These are phyloP conservation scores for Priceomyces carsonii DNA, from an alignment of 805 yeast genomes.

Conservation along the genomic window DNA sequence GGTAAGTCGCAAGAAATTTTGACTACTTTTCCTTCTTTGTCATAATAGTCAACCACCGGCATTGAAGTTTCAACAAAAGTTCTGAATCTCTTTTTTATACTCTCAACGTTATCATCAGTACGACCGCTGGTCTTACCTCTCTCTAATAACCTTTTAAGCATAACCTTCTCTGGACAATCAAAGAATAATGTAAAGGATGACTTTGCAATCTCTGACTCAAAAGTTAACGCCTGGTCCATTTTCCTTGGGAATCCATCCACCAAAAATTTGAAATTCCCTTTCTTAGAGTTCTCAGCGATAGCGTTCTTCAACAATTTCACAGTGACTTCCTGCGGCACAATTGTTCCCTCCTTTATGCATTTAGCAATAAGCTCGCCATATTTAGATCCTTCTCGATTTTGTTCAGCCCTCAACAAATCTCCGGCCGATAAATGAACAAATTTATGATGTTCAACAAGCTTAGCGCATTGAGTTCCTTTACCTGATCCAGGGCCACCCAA, in stretches of 20 bases:
- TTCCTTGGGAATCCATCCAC: slow-evolving; percentile 97
- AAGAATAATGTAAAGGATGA: slow-evolving; percentile 73
- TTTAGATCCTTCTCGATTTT: slow-evolving; percentile 74
- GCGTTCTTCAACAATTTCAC: slow-evolving; percentile 81
- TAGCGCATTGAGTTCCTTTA: slow-evolving; percentile 94
- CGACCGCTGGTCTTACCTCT: slow-evolving; percentile 96
- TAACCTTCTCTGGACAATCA: slow-evolving; percentile 79
- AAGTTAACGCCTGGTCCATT: slow-evolving; percentile 97
- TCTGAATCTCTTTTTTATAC: slow-evolving; percentile 84
- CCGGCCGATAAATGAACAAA: slow-evolving; percentile 96
- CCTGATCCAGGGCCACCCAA: slow-evolving; percentile 99
- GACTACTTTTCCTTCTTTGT: slow-evolving; percentile 71
- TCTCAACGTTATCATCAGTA: slow-evolving; percentile 87
- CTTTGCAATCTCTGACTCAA: slow-evolving; percentile 75
- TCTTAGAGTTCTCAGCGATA: slow-evolving; percentile 51
- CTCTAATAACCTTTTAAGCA: slow-evolving; percentile 81
- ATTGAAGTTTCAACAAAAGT: slow-evolving; percentile 84
- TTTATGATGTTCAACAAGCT: slow-evolving; percentile 73
- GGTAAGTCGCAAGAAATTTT: slow-evolving; percentile 77
- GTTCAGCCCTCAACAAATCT: slow-evolving; percentile 91
- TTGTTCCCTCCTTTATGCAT: slow-evolving; percentile 81
- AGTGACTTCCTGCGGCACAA: slow-evolving; percentile 93
- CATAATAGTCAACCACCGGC: slow-evolving; percentile 91
- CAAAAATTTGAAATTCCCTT: slow-evolving; percentile 66
- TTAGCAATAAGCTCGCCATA: slow-evolving; percentile 84